Conservation (phyloP, 2,329 filamentous ascomycete genomes). For the Aspergillus carbonarius region DNA sequence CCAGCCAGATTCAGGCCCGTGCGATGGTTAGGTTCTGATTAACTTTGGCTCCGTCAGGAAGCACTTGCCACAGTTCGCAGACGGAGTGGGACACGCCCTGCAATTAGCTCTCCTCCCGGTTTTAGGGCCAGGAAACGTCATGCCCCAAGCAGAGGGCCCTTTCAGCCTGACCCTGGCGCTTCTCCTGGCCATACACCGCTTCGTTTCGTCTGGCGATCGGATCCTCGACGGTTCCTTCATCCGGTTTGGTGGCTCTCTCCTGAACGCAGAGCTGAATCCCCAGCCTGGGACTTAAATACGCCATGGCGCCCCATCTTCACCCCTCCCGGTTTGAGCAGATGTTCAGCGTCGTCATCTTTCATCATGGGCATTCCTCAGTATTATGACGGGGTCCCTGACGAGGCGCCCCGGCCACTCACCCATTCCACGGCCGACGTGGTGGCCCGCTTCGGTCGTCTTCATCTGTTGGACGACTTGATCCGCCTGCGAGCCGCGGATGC, state of each 20-base stretch:
- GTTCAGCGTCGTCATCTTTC: constrained; percentile 2
- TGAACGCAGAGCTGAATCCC: neutral
- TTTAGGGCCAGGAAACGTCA: neutral
- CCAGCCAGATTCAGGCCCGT: constrained; percentile 2
- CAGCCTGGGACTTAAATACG: neutral
- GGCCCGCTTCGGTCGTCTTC: constrained; percentile 39
- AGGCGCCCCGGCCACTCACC: neutral
- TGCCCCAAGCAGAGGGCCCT: neutral
- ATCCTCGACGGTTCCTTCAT: constrained; percentile 1
- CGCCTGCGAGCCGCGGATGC: constrained; percentile 40
- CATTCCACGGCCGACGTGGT: constrained; percentile 19
- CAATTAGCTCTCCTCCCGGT: neutral
- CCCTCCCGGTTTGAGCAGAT: neutral
- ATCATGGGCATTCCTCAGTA: constrained; percentile 21
- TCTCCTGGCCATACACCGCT: constrained; percentile 5
- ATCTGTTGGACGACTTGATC: constrained; percentile 45
- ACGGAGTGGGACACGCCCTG: neutral
- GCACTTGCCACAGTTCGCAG: neutral
- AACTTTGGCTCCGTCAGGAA: neutral
- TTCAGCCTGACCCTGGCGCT: neutral
- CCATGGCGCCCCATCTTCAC: neutral
- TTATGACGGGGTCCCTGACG: constrained; percentile 6
- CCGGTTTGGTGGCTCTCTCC: neutral
- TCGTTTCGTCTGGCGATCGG: neutral
- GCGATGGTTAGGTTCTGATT: neutral